phyloP scores from a whole-genome alignment of 2,329 filamentous ascomycete species.

The Mariannaea sp. region DNA sequence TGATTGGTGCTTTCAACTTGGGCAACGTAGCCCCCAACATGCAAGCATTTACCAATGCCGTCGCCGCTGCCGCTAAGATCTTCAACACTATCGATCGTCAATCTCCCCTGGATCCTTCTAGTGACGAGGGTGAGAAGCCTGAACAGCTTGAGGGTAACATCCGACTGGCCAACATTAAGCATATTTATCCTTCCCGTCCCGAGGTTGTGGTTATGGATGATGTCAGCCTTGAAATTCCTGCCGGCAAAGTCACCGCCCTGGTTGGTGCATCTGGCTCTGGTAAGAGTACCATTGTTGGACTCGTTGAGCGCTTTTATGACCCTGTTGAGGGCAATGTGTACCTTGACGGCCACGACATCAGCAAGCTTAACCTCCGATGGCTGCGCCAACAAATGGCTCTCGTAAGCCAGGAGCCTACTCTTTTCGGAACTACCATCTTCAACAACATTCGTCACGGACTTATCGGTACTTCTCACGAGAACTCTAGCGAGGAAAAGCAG shows the following conservation, averaged over 20 bases:
- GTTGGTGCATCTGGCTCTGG: conserved; percentile 94
- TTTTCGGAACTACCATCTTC: conserved; percentile 88
- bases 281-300: conserved; percentile 91
- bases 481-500: conserved; percentile 67
- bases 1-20: conserved; percentile 91
- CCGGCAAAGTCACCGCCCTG: conserved; percentile 89
- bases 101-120: conserved; percentile 81
- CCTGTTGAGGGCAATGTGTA: conserved; percentile 79
- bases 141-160: conserved; percentile 77
- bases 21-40: conserved; percentile 85
- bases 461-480: conserved; percentile 79
- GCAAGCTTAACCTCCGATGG: conserved; percentile 84
- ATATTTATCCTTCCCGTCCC: conserved; percentile 92
- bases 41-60: conserved; percentile 81
- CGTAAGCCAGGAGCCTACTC: conserved; percentile 89
- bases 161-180: conserved; percentile 80
- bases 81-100: conserved; percentile 88
- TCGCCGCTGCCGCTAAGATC: conserved; percentile 88
- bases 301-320: conserved; percentile 93
- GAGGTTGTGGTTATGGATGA: conserved; percentile 88
- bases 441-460: conserved; percentile 90
- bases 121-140: conserved; percentile 71
- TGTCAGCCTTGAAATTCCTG: conserved; percentile 78
- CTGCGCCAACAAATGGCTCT: conserved; percentile 89
- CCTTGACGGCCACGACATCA: conserved; percentile 83